Base-by-base conservation (phyloP, 768 basidiomycete species). In the Mycena galopus region DNA sequence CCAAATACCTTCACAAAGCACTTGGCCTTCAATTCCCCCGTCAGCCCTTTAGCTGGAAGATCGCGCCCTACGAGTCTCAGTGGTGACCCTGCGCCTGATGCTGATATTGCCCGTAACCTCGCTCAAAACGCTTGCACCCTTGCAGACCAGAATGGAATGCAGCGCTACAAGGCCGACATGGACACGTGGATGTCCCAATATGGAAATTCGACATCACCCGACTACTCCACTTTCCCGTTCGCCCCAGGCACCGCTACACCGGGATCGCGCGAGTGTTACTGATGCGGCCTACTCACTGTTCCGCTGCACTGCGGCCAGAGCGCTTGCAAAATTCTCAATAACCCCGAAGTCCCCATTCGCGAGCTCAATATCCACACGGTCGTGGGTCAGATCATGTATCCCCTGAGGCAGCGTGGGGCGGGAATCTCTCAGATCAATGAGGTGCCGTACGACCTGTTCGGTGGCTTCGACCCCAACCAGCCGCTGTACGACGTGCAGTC, bases 381-480 rank as follows among this genome's bases (percentile, higher is more conserved):
- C 10, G 30, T 65, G 1, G 57, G 55, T 11, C 30, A 11, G 17
- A 65, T 59, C 23, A 21, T 71, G 7, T 27, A 59, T 17, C 68
- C 68, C 9, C 60, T 27, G 3, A 42, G 57, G 12, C 68, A 69
- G 11, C 44, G 55, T 0, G 35, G 53, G 0, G 17, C 32, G n/a
- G 42, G 39, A 7, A 56, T 70, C 62, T 17, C 42, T 7, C 69
- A 70, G 17, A 57, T 70, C 42, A 32, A 63, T 16, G 69, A 70
- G 62, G 35, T 58, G 6, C 69, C 61, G 17, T 70, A 64, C 30
- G 42, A 70, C 55, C 62, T 51, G 12, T 64, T 70, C 42, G 62
- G 62, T 2, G 69, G 47, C 30, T 19, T 21, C 32, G 44, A 71
- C 27, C 55, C 63, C 4, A 63, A 71, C 21, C 32, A 64, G 61